Conservation (phyloP, 352 stramenopile genomes). For the Phytophthora constricta region DNA sequence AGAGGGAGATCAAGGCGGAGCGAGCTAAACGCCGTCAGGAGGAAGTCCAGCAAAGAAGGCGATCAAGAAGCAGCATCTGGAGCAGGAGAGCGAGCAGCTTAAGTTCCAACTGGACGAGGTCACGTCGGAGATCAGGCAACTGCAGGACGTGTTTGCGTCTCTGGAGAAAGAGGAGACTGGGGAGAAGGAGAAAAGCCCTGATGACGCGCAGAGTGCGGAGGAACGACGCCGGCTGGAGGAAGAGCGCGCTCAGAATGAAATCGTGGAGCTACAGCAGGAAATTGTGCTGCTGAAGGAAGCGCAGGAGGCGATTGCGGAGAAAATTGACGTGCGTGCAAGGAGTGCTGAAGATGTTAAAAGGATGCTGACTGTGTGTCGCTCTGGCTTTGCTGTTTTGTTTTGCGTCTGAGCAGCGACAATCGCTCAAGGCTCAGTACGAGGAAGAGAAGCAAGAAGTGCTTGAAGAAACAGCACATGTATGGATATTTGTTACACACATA, state of each 20-base stretch:
- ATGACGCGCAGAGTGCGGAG: constrained; percentile 38
- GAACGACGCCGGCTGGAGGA: constrained; percentile 41
- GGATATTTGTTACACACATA: constrained; percentile 4
- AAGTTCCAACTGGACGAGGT: constrained; percentile 53
- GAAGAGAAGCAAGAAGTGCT: constrained; percentile 64
- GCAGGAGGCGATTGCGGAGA: constrained; percentile 52
- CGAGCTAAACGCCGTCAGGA: constrained; percentile 44
- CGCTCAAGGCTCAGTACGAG: constrained; percentile 72
- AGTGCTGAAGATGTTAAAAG: background rate
- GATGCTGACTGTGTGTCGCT: background rate
- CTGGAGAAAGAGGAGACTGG: constrained; percentile 45
- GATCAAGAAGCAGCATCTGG: constrained; percentile 39
- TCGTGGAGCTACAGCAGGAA: constrained; percentile 63
- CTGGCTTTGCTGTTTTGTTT: background rate
- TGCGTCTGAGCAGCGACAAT: constrained; percentile 46
- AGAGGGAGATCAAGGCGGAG: constrained; percentile 29
- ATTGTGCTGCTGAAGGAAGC: constrained; percentile 64
- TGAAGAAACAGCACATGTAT: constrained; percentile 66
- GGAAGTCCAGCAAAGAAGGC: constrained; percentile 32
- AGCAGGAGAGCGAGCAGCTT: constrained; percentile 40
- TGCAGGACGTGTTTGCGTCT: constrained; percentile 60
- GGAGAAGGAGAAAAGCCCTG: constrained; percentile 23
- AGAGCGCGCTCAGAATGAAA: constrained; percentile 53
- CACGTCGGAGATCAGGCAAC: constrained; percentile 51
- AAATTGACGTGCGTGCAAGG: constrained; percentile 44